Percentiles rank a stretch among this genome's conserved stretches.
Conservation (phyloP, 2,329 filamentous ascomycete species). For the Penicillium sp. region DNA sequence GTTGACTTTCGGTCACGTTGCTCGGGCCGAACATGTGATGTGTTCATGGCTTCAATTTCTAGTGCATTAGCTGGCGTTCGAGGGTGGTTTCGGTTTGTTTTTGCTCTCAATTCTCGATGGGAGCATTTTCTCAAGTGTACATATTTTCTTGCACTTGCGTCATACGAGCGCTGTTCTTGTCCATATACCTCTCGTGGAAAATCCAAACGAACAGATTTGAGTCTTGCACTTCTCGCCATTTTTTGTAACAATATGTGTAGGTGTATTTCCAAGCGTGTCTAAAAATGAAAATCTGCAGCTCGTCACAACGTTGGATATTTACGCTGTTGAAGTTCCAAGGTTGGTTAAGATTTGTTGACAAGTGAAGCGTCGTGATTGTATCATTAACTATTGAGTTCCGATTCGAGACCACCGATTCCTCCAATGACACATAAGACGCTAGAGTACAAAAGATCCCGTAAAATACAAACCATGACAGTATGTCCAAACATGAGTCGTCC, state of each 20-base stretch:
- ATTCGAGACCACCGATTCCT: background rate
- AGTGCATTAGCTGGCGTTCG: constrained; percentile 31
- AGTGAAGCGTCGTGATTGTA: background rate
- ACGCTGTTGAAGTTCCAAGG: background rate
- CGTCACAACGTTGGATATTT: too few species aligned
- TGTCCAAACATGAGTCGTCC: constrained; percentile 13
- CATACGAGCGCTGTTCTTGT: constrained; percentile 7
- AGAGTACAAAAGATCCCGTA: constrained; percentile 15
- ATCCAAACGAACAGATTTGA: background rate
- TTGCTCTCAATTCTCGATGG: constrained; percentile 7
- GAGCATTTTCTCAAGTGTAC: constrained; percentile 18
- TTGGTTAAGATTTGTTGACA: background rate
- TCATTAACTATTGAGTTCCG: constrained; percentile 6
- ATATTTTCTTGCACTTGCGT: constrained; percentile 15
- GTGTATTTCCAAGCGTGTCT: too few species aligned
- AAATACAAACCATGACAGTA: constrained; percentile 10
- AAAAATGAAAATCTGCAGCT: too few species aligned
- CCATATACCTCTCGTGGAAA: constrained; percentile 1
- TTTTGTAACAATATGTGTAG: too few species aligned
- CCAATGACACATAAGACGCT: constrained; percentile 20
- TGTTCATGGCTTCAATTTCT: constrained; percentile 12
- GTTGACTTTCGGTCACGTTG: background rate
- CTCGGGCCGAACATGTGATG: background rate
- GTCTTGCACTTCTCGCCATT: background rate
- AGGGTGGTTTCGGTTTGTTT: constrained; percentile 11